Conservation (phyloP, 768 basidiomycete species). For the Cyclocybe cylindracea region DNA sequence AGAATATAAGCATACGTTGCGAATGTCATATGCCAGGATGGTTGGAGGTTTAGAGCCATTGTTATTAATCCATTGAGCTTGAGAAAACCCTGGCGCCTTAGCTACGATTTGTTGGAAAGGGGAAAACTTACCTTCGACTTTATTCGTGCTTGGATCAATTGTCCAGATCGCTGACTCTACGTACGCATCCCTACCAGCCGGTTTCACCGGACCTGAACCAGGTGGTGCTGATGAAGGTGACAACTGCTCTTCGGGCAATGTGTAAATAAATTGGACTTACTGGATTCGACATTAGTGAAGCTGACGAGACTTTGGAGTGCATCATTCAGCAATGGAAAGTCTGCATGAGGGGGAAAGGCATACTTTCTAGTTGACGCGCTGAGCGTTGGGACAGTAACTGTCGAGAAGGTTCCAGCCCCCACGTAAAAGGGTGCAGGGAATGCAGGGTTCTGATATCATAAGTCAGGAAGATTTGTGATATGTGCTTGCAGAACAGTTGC, state of each 20-base stretch:
- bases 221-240: slow-evolving; percentile 27
- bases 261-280: slow-evolving; percentile 23
- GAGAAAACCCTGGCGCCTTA: neutral
- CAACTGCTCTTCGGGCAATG: neutral
- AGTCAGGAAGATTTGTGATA: neutral
- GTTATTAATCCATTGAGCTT: slow-evolving; percentile 49
- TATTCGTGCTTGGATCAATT: slow-evolving; percentile 33
- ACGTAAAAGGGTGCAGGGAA: slow-evolving; percentile 40
- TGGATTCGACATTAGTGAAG: slow-evolving; percentile 37
- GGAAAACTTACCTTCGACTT: slow-evolving; percentile 38
- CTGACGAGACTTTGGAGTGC: slow-evolving; percentile 25
- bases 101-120: neutral
- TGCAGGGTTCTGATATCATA: slow-evolving; percentile 33
- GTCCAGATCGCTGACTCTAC: slow-evolving; percentile 52
- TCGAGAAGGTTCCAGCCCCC: slow-evolving; percentile 29
- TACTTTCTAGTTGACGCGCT: slow-evolving; percentile 14
- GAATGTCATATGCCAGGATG: slow-evolving; percentile 38
- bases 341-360: slow-evolving; percentile 11
- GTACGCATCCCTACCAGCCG: slow-evolving; percentile 14
- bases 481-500: neutral
- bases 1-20: slow-evolving; percentile 20
- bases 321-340: neutral
- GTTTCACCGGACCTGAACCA: slow-evolving; percentile 29
- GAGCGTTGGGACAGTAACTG: slow-evolving; percentile 6
- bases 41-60: slow-evolving; percentile 40